Evolutionary conservation across 1,139 yeast species (phyloP).

Genomic region (Yamadazyma aaseri): DNA sequence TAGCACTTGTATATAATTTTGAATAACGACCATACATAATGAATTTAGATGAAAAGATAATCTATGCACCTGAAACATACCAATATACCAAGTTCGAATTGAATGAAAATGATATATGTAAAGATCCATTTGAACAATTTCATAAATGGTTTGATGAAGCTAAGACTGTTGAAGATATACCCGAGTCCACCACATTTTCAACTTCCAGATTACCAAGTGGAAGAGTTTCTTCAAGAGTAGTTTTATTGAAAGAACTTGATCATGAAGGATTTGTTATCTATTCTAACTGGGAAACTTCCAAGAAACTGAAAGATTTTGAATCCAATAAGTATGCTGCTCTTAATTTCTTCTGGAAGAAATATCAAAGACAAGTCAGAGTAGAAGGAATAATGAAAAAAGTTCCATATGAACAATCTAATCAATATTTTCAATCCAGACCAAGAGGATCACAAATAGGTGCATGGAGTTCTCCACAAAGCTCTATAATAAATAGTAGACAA

Average conservation of each 20-base stretch:
- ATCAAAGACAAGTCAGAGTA: constrained; percentile 89
- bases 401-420: constrained; percentile 66
- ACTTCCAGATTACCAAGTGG: constrained; percentile 90
- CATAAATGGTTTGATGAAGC: constrained; percentile 86
- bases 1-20: constrained; percentile 1
- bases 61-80: constrained; percentile 83
- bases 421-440: constrained; percentile 85
- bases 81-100: constrained; percentile 77
- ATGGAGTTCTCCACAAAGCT: constrained; percentile 92
- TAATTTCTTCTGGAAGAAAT: constrained; percentile 89
- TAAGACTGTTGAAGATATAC: constrained; percentile 46
- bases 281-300: constrained; percentile 88
- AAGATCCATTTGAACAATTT: constrained; percentile 75
- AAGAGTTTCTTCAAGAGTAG: constrained; percentile 78
- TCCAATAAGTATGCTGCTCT: constrained; percentile 79
- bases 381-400: constrained; percentile 84
- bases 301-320: constrained; percentile 68
- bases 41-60: constrained; percentile 20
- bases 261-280: constrained; percentile 81
- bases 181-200: constrained; percentile 79
- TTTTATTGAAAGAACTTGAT: constrained; percentile 86
- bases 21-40: constrained; percentile 3
- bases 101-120: constrained; percentile 49
- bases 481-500: constrained; percentile 53
- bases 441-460: constrained; percentile 94